Evolutionary conservation across 495 filamentous ascomycete species (phyloP), one percentile per base, ranked within the genome.

Genomic region (Lophium mytilinum): DNA sequence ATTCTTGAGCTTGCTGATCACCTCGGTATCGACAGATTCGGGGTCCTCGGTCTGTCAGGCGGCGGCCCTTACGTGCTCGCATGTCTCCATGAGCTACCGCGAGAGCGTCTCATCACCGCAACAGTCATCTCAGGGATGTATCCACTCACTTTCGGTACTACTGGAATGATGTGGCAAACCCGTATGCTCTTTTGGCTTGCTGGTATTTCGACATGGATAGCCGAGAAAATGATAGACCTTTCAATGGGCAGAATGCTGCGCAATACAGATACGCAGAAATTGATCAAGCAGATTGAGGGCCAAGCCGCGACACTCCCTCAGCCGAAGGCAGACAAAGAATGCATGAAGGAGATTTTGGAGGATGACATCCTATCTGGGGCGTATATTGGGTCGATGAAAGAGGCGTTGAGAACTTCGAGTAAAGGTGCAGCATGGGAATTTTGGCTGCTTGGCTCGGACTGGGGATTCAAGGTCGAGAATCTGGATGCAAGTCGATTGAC

Each of bases 21-120:
- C 35, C 41, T 54, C 12, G 40, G 40, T 14, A 24, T 60, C 14
- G 4, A 39, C 39, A n/a, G 15, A 9, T 60, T 60, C 45, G 52
- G 37, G 12, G 52, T 55, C n/a, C 34, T 60, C 37, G 52, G 57
- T 12, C 5, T 47, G 12, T 55, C 50, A 24, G 52, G 52, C 19
- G 57, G 51, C n/a, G 52, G 57, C 10, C 57, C 57, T 10, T 55
- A 55, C 43, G 24, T 43, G 15, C 37, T 60, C 42, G 52, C 52
- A 5, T 60, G 57, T 39, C 35, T 30, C 9, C 34, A 60, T 9
- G 37, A 17, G 14, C 39, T 60, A 42, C 52, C 57, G 35, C 34
- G 47, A n/a, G 52, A 55, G 11, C 35, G 55, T 8, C 46, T 57
- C 10, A 9, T 30, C 14, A 46, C 46, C 11, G 55, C 37, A 7